Percentiles rank a stretch among this genome's conserved stretches.
These are phyloP conservation scores for Solanum stenotomum DNA, from an alignment of 257 asterid species.

Conservation along the genomic window DNA sequence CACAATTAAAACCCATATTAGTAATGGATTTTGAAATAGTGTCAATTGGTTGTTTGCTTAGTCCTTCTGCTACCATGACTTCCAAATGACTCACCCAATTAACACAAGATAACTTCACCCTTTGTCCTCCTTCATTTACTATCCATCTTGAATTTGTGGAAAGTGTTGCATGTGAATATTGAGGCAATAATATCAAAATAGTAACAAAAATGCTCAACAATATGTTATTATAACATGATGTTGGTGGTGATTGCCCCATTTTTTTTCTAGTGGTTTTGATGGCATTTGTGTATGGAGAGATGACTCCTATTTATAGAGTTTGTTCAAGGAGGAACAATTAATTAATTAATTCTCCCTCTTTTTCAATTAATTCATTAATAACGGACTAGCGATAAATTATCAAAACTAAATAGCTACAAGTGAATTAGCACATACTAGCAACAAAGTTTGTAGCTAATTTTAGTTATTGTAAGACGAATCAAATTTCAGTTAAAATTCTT, in stretches of 20 bases:
- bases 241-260: not conserved
- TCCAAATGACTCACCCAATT: conserved; percentile 54
- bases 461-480: not conserved
- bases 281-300: not conserved
- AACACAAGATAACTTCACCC: conserved; percentile 55
- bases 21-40: conserved; percentile 11
- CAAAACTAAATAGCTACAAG: not conserved
- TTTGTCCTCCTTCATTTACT: conserved; percentile 19
- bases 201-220: not conserved
- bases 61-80: conserved; percentile 60
- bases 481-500: too few relatives aligned
- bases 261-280: not conserved
- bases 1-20: conserved; percentile 55
- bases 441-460: not conserved
- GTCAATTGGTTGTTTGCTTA: conserved; percentile 38
- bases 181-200: not conserved
- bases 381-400: not conserved
- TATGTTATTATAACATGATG: not conserved
- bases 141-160: conserved; percentile 58
- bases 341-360: not conserved
- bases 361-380: not conserved
- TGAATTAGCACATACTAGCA: not conserved
- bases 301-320: not conserved
- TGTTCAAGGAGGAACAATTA: not conserved
- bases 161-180: conserved; percentile 8